Base-by-base conservation (phyloP, 2,329 filamentous ascomycete genomes). In the Colletotrichum gloeosporioides region DNA sequence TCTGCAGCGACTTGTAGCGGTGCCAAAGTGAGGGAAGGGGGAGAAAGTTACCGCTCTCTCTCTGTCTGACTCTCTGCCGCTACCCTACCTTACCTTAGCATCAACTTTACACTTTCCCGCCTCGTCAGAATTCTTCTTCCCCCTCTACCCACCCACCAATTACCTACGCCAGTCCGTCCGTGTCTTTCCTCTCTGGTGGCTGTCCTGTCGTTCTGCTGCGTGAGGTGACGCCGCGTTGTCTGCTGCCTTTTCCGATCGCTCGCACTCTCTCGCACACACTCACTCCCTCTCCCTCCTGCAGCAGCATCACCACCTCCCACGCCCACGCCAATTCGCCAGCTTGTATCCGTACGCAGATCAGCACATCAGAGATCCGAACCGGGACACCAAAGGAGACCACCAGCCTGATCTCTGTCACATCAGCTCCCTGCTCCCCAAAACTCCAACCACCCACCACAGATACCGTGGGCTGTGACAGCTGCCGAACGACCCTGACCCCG, bases 91-190 rank as follows among this genome's bases (percentile, higher is more conserved):
- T 53, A 25, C 44, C 57, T 59, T 75, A 75, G 72, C 61, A 72
- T 69, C 70, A 69, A 74, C 59, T 69, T 76, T 76, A 74, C 70
- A 66, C 74, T 76, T 73, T 69, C 59, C 49, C 49, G 59, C 74
- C 44, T 69, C 74, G 59, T 36, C 65, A 67, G 70, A 64, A 53
- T 73, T 69, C 70, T 65, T 65, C 66, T 69, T 73, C 61, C 27
- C 34, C 66, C 53, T 57, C 27, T 65, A 61, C 64, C 74, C 49
- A 66, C 74, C 59, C 73, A 22, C 55, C 29, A 36, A 39, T 49
- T 36, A 31, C 31, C 67, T 29, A 25, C 64, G 32, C 16, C 34
- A 31, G 22, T 55, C 59, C 31, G 34, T 27, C 57, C 25, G 29
- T 31, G 31, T 63, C n/a, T 64, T 29, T 71, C n/a, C 69, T 22